Percentiles rank a stretch among this genome's conserved stretches.
phyloP scores from a whole-genome alignment of 2,329 filamentous ascomycete genomes.

The Microascus cirrosus region DNA sequence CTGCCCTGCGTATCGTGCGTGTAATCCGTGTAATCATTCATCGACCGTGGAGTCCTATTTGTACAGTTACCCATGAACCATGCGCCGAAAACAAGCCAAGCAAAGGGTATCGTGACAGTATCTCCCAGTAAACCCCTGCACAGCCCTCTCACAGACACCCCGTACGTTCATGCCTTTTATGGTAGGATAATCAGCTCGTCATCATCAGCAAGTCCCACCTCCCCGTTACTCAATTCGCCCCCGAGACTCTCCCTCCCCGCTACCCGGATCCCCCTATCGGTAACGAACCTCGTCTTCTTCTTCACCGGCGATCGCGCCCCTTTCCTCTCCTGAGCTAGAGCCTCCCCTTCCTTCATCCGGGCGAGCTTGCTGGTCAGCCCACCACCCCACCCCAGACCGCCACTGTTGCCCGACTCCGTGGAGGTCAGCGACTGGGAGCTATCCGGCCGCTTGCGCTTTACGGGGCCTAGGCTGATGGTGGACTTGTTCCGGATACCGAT shows the following conservation, averaged over 20 bases:
- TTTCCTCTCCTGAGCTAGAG: constrained; percentile 18
- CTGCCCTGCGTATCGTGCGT: neutral
- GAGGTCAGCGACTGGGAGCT: constrained; percentile 27
- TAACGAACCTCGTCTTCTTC: constrained; percentile 73
- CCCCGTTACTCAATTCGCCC: constrained; percentile 27
- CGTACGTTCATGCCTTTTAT: neutral
- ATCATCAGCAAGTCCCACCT: constrained; percentile 21
- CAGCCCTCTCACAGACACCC: neutral
- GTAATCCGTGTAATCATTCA: neutral
- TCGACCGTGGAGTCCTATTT: neutral
- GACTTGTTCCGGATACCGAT: constrained; percentile 17
- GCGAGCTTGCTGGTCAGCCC: constrained; percentile 43
- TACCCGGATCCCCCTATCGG: constrained; percentile 65
- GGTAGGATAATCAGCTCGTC: constrained; percentile 39
- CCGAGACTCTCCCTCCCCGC: constrained; percentile 65
- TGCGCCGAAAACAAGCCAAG: neutral
- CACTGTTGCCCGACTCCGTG: constrained; percentile 13
- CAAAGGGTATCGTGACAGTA: neutral
- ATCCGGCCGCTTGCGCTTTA: constrained; percentile 50
- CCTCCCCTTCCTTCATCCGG: constrained; percentile 52
- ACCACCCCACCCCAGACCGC: constrained; percentile 45
- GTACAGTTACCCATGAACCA: neutral
- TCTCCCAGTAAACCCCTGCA: neutral
- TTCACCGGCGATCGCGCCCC: constrained; percentile 35
- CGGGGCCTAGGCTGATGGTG: constrained; percentile 43